phyloP scores from a whole-genome alignment of 106 monocot genomes.

The Hemerocallis citrina region DNA sequence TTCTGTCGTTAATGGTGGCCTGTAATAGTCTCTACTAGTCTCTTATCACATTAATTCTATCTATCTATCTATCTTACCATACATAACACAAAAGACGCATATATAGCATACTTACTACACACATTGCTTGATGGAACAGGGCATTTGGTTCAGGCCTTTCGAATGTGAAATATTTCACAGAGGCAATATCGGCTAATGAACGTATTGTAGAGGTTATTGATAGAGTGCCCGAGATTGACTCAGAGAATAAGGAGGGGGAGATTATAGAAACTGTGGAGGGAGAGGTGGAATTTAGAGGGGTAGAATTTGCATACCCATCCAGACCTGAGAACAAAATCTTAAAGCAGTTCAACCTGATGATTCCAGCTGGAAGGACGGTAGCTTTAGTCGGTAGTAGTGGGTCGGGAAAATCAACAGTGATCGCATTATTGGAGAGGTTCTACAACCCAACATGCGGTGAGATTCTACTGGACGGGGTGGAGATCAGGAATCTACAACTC shows the following conservation, averaged over 20 bases:
- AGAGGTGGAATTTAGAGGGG: conserved; percentile 22
- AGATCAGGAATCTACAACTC: conserved; percentile 30
- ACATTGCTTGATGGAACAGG: no score
- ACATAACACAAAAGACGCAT: no score
- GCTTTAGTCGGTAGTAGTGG: conserved; percentile 52
- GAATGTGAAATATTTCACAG: conserved; percentile 14
- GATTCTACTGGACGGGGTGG: conserved; percentile 42
- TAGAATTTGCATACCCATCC: conserved; percentile 40
- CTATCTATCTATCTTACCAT: no score
- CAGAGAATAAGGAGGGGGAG: conserved; percentile 6
- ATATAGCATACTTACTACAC: no score
- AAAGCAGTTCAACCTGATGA: conserved; percentile 18
- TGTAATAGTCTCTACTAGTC: no score
- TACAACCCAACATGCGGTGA: conserved; percentile 36
- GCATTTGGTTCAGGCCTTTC: conserved; percentile 9
- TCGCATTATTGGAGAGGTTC: conserved; percentile 49
- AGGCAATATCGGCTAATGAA: conserved; percentile 2
- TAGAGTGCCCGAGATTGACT: conserved; percentile 5
- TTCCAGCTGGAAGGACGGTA: conserved; percentile 32
- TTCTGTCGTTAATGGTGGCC: conserved; percentile 48
- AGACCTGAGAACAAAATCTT: conserved; percentile 21
- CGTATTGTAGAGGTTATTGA: conserved; percentile 3
- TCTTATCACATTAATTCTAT: no score
- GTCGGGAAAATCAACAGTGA: conserved; percentile 47
- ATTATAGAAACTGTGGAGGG: conserved; percentile 1